Evolutionary conservation across 1,284 basidiomycete genomes (phyloP).

Genomic region (Chiua sp.): DNA sequence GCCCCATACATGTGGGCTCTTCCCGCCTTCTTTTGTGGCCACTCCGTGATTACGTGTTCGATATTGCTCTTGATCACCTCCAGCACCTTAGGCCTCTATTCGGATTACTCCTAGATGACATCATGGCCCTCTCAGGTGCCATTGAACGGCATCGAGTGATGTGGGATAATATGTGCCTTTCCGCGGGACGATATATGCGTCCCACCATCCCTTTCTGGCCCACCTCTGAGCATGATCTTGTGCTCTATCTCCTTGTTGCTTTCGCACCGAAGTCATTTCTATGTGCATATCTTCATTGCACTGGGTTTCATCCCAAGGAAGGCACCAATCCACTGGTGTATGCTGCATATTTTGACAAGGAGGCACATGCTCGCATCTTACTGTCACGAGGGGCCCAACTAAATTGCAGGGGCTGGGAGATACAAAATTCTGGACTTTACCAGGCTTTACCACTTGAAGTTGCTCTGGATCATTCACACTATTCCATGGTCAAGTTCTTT

Average conservation of each 20-base stretch:
- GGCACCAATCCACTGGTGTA: conserved; percentile 21
- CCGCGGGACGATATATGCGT: background rate
- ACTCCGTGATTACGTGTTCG: background rate
- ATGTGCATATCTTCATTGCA: background rate
- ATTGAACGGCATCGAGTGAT: background rate
- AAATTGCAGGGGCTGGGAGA: background rate
- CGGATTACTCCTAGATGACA: background rate
- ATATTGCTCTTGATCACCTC: background rate
- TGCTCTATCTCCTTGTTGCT: conserved; percentile 10
- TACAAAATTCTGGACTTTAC: too few species aligned
- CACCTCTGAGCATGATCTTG: conserved; percentile 8
- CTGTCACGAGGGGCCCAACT: conserved; percentile 2
- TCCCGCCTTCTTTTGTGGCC: background rate
- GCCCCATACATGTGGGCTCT: too few species aligned
- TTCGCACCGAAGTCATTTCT: conserved; percentile 1
- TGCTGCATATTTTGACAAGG: background rate
- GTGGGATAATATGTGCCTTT: background rate
- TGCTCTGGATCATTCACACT: background rate
- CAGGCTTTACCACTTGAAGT: conserved; percentile 11
- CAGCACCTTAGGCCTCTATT: background rate
- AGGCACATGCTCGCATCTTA: conserved; percentile 7
- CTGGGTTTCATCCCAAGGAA: background rate
- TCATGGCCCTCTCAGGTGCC: background rate
- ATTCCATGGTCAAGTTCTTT: background rate
- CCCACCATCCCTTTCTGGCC: background rate